Evolutionary conservation across 805 yeast genomes (phyloP).

Genomic region (Saccharomycopsis babjevae): DNA sequence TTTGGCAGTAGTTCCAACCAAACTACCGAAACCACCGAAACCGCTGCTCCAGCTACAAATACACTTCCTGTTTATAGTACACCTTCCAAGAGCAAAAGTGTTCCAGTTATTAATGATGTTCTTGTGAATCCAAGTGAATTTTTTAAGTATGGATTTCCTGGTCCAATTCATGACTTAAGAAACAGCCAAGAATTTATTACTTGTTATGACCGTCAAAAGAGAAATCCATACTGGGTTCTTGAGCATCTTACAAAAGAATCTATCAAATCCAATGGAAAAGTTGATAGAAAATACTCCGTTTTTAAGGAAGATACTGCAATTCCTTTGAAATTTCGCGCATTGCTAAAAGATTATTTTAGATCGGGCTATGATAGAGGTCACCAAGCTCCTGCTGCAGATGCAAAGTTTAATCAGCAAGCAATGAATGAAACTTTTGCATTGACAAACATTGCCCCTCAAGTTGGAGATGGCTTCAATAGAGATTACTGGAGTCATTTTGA

Average conservation of each 20-base stretch:
- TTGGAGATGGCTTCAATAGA: conserved; percentile 94
- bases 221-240: conserved; percentile 79
- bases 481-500: conserved; percentile 98
- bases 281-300: conserved; percentile 69
- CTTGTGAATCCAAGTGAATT: conserved; percentile 63
- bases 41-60: background rate
- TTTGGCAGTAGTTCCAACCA: conserved; percentile 1
- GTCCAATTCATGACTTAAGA: conserved; percentile 81
- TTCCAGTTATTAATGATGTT: conserved; percentile 4
- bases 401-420: conserved; percentile 79
- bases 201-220: conserved; percentile 73
- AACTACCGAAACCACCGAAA: background rate
- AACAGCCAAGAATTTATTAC: conserved; percentile 69
- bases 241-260: conserved; percentile 82
- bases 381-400: conserved; percentile 96
- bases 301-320: conserved; percentile 81
- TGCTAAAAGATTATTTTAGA: conserved; percentile 78
- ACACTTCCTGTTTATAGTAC: background rate
- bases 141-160: conserved; percentile 90
- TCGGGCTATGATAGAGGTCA: conserved; percentile 97
- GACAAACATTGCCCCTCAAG: conserved; percentile 93
- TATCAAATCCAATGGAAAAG: conserved; percentile 38
- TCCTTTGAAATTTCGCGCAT: conserved; percentile 68
- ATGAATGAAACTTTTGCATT: conserved; percentile 91
- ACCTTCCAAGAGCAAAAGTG: background rate